Percentiles rank a stretch among this genome's conserved stretches.
These are phyloP conservation scores for Colletotrichum lini DNA, from an alignment of 2,329 filamentous ascomycete species.

Conservation along the genomic window DNA sequence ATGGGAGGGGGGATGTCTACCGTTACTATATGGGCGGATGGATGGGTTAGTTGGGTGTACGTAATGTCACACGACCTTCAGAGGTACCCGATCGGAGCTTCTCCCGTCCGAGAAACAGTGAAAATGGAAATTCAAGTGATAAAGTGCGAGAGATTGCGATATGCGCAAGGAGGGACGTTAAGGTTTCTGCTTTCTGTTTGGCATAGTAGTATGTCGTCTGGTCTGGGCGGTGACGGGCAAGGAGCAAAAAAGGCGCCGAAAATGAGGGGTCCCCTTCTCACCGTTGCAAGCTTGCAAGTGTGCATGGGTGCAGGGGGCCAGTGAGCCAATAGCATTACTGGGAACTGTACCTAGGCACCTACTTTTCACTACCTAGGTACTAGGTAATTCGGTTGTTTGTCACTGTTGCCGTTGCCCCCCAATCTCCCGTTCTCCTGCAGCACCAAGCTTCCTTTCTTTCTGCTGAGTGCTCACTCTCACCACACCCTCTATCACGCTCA, in stretches of 20 bases:
- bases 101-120: not conserved
- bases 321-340: no score
- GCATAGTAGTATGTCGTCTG: not conserved
- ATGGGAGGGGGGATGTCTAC: not conserved
- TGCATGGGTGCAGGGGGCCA: no score
- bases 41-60: not conserved
- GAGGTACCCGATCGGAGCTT: conserved; percentile 13
- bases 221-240: not conserved
- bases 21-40: not conserved
- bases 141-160: conserved; percentile 20
- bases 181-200: not conserved
- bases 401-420: not conserved
- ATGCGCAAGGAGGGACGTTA: not conserved
- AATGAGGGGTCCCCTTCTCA: conserved; percentile 15
- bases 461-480: not conserved
- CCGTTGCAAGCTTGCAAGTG: no score
- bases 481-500: not conserved
- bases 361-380: not conserved
- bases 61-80: not conserved
- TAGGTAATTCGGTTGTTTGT: conserved; percentile 8
- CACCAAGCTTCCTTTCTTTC: not conserved
- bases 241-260: conserved; percentile 21
- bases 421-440: not conserved
- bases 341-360: not conserved
- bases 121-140: not conserved